Evolutionary conservation across 2,329 filamentous ascomycete species (phyloP).

Genomic region (Pezicula radicicola): DNA sequence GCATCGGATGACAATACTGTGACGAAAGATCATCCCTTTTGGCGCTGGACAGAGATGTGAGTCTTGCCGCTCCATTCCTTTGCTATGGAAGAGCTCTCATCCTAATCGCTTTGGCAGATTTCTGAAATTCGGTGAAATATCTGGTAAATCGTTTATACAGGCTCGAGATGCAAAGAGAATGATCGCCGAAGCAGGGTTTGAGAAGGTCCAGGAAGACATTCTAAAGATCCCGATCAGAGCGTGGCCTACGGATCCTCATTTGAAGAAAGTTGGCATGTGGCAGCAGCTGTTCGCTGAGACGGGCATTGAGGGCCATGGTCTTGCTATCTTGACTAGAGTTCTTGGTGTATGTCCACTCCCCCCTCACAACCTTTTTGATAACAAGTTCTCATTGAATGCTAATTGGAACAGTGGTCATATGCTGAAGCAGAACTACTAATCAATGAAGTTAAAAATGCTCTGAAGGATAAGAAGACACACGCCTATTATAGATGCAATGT

Average conservation of each 20-base stretch:
- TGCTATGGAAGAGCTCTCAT: background rate
- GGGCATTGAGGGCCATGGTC: constrained; percentile 10
- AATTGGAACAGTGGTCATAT: constrained; percentile 7
- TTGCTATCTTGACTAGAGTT: constrained; percentile 12
- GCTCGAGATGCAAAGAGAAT: constrained; percentile 6
- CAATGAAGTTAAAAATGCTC: constrained; percentile 7
- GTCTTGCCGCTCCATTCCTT: background rate
- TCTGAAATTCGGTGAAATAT: constrained; percentile 31
- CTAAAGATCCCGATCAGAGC: constrained; percentile 25
- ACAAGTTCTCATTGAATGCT: background rate
- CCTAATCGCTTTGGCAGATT: constrained; percentile 17
- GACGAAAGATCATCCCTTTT: constrained; percentile 31
- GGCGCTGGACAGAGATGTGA: constrained; percentile 35
- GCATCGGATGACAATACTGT: constrained; percentile 43
- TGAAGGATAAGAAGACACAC: constrained; percentile 8
- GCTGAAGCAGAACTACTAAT: constrained; percentile 9
- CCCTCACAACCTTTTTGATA: background rate
- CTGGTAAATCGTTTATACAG: constrained; percentile 33
- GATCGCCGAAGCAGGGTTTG: constrained; percentile 20
- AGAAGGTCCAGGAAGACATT: constrained; percentile 20
- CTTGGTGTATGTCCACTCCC: constrained; percentile 6
- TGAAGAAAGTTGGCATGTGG: constrained; percentile 19
- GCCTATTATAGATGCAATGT: constrained; percentile 8
- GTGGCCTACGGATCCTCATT: constrained; percentile 23
- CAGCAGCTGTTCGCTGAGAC: constrained; percentile 10